Conservation (phyloP, 306 rosid species). For the Aeschynomene evenia region DNA sequence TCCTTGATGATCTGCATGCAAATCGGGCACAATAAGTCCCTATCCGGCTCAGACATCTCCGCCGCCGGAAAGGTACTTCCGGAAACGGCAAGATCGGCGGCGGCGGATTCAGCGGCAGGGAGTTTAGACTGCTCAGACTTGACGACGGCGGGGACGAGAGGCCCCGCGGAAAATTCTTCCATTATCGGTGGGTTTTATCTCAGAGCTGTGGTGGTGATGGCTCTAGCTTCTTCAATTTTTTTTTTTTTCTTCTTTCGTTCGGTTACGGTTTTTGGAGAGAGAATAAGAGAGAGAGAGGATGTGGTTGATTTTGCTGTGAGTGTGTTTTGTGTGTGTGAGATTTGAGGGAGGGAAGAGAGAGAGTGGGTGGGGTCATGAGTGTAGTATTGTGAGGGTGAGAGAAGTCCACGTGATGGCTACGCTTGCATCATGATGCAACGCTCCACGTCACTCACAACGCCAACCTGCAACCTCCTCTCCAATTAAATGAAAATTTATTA, state of each 20-base stretch:
- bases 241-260: neutral
- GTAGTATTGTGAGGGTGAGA: slow-evolving; percentile 40
- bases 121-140: slow-evolving; percentile 32
- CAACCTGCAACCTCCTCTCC: too few species aligned
- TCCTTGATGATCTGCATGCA: slow-evolving; percentile 94
- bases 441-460: slow-evolving; percentile 36
- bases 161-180: slow-evolving; percentile 54
- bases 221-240: neutral
- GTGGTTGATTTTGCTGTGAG: neutral
- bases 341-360: neutral
- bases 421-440: neutral
- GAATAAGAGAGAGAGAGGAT: neutral
- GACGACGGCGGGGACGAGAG: slow-evolving; percentile 54
- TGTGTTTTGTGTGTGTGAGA: neutral
- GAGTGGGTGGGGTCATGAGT: slow-evolving; percentile 22
- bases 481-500: too few species aligned
- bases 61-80: neutral
- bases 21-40: slow-evolving; percentile 89
- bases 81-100: slow-evolving; percentile 39
- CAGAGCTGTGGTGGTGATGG: slow-evolving; percentile 14
- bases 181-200: slow-evolving; percentile 19
- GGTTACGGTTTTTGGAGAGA: slow-evolving; percentile 11
- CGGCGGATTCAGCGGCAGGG: slow-evolving; percentile 17
- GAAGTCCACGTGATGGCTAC: slow-evolving; percentile 39
- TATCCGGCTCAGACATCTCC: slow-evolving; percentile 54